Percentiles rank a stretch among this genome's conserved stretches.
phyloP scores from a whole-genome alignment of 1,284 basidiomycete species.

The Austroboletus rostrupii region DNA sequence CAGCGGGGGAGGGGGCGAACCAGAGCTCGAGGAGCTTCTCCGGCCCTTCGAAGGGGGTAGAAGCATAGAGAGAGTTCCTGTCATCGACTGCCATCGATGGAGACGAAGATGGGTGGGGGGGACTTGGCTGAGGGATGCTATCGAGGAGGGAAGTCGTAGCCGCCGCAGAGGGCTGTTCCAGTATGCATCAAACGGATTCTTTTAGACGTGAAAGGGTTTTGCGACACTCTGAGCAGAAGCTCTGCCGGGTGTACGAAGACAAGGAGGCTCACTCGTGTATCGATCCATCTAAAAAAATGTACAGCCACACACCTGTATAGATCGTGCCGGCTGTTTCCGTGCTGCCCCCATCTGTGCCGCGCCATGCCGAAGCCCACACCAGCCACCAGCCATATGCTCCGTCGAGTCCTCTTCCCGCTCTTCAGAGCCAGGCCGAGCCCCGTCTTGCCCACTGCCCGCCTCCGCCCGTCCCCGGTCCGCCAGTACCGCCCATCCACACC shows the following conservation, averaged over 20 bases:
- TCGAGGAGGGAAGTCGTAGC: conserved; percentile 44
- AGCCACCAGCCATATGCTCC: conserved; percentile 15
- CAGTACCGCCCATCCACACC: conserved; percentile 52
- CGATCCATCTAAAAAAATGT: conserved; percentile 9
- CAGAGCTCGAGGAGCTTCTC: conserved; percentile 98
- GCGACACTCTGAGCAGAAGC: conserved; percentile 18
- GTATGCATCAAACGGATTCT: conserved; percentile 55
- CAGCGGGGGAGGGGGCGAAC: conserved; percentile 80
- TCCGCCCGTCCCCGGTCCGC: conserved; percentile 17
- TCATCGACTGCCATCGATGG: conserved; percentile 34
- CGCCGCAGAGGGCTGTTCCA: conserved; percentile 37
- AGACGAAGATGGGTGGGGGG: neutral
- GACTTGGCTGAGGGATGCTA: conserved; percentile 43
- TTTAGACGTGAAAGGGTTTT: conserved; percentile 12
- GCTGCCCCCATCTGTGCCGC: neutral
- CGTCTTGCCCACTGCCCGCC: conserved; percentile 41
- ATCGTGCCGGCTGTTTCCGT: conserved; percentile 13
- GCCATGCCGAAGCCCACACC: neutral
- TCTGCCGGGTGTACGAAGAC: conserved; percentile 19
- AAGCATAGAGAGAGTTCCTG: conserved; percentile 32
- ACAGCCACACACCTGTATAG: conserved; percentile 28
- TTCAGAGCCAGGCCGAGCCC: conserved; percentile 34
- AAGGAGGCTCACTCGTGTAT: conserved; percentile 4
- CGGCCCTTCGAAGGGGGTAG: conserved; percentile 77
- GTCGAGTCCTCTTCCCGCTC: conserved; percentile 25